Evolutionary conservation across 495 filamentous ascomycete genomes (phyloP).

Genomic region (Daldinia vernicosa): DNA sequence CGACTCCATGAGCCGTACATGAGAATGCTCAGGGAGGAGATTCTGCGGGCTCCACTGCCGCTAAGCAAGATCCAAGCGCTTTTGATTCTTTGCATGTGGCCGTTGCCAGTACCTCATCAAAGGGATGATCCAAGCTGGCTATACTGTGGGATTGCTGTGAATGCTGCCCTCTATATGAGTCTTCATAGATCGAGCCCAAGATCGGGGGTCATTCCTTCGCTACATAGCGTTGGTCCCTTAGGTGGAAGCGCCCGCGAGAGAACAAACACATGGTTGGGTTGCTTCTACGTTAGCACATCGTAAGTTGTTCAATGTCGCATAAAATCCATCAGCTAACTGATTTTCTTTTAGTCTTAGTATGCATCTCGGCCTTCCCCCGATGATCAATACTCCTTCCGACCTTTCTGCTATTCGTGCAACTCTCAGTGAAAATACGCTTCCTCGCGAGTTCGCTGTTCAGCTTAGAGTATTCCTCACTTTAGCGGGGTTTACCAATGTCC

Average conservation of each 20-base stretch:
- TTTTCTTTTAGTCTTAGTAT: slow-evolving; percentile 41
- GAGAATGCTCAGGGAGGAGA: slow-evolving; percentile 30
- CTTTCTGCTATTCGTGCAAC: slow-evolving; percentile 33
- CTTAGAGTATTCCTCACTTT: slow-evolving; percentile 37
- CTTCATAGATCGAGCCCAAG: slow-evolving; percentile 38
- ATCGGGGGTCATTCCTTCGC: slow-evolving; percentile 17
- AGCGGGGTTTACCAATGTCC: slow-evolving; percentile 40
- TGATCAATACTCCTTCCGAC: slow-evolving; percentile 45
- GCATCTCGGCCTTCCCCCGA: slow-evolving; percentile 44
- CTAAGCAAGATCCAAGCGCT: slow-evolving; percentile 48
- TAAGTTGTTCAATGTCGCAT: slow-evolving; percentile 22
- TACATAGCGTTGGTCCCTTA: slow-evolving; percentile 22
- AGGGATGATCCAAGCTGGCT: slow-evolving; percentile 47
- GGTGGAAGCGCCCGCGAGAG: slow-evolving; percentile 35
- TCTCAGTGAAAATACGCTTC: slow-evolving; percentile 35
- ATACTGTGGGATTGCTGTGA: slow-evolving; percentile 47
- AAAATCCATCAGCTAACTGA: background rate
- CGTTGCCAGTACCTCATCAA: slow-evolving; percentile 41
- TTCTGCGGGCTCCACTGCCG: slow-evolving; percentile 36
- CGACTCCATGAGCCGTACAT: slow-evolving; percentile 41
- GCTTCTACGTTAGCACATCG: slow-evolving; percentile 46
- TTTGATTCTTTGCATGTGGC: slow-evolving; percentile 47
- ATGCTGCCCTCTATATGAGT: slow-evolving; percentile 45
- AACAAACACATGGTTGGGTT: slow-evolving; percentile 46
- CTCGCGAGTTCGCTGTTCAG: slow-evolving; percentile 38